Percentiles rank a stretch among this genome's conserved stretches.
Conservation (phyloP, 805 yeast genomes). For the Candida boidinii region DNA sequence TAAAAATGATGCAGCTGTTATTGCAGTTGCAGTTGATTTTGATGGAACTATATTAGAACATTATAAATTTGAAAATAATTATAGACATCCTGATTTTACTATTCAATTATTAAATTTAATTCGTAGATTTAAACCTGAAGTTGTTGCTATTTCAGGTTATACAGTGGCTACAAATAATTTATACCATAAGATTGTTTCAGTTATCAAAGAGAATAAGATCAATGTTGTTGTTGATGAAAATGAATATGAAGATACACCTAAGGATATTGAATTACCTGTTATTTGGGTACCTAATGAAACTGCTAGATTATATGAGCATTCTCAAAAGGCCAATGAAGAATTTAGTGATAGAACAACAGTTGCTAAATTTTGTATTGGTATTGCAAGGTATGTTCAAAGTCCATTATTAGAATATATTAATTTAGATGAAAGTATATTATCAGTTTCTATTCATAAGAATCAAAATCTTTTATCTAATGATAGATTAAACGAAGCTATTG, state of each 20-base stretch:
- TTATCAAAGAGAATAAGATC: constrained; percentile 49
- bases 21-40: constrained; percentile 73
- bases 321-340: constrained; percentile 66
- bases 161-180: constrained; percentile 64
- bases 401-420: constrained; percentile 89
- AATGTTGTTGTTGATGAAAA: constrained; percentile 38
- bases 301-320: constrained; percentile 79
- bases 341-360: constrained; percentile 78
- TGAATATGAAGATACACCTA: constrained; percentile 18
- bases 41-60: constrained; percentile 71
- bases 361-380: constrained; percentile 75
- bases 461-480: constrained; percentile 68
- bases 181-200: constrained; percentile 43
- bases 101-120: constrained; percentile 53
- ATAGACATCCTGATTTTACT: constrained; percentile 58
- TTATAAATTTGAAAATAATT: constrained; percentile 69
- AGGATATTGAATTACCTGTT: constrained; percentile 40
- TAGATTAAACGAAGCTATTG: constrained; percentile 54
- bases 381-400: constrained; percentile 87
- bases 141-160: constrained; percentile 83
- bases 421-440: constrained; percentile 62
- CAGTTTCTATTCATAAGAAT: constrained; percentile 56
- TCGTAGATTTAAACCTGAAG: constrained; percentile 71
- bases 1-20: constrained; percentile 74
- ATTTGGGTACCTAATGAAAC: constrained; percentile 90